Conservation (phyloP, 176 grass and related monocot genomes). For the Zea mays region Zm-B73-REFERENCE-NAM-5.0 NC_050104.1:110483501-110484000, state of each 20-base stretch:
- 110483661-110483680: neutral
- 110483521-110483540: neutral
- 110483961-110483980: neutral
- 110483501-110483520: neutral
- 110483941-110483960: neutral
- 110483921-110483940: neutral
- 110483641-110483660: neutral
- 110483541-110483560: neutral
- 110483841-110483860: too few species aligned
- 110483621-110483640: neutral
- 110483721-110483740: too few species aligned
- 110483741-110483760: too few species aligned
- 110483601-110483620: neutral
- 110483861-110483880: too few species aligned
- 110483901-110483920: slow-evolving; percentile 13
- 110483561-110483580: neutral
- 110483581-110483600: neutral
- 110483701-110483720: too few species aligned
- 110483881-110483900: neutral
- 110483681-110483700: too few species aligned
- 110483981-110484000: neutral
- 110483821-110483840: too few species aligned
- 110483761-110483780: too few species aligned
- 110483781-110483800: too few species aligned
- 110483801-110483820: too few species aligned